Base-by-base conservation (phyloP, 192 early-diverging fungal species). In the Coemansia sp. region DNA sequence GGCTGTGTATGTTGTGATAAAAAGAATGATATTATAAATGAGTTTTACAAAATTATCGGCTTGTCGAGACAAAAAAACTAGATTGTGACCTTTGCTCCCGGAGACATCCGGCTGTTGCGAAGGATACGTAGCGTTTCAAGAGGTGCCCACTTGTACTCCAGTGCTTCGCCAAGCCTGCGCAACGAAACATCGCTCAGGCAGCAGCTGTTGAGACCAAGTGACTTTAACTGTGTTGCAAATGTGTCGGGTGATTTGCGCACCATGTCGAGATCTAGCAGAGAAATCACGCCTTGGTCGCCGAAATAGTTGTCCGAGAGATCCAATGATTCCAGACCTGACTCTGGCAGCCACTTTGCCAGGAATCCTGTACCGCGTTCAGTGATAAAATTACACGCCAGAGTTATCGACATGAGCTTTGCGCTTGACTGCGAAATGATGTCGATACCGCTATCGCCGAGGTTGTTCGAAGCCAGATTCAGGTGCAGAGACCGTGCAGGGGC, bases 301-400 rank as follows among this genome's bases (percentile, higher is more conserved):
- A 79, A 79, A 45, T 79, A 65, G 53, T 79, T 79, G 57, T 79
- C 77, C 4, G 71, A 74, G 30, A 79, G 58, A 36, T 79, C 77
- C 27, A 79, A 47, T 1, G 55, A 40, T 11, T 44, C 38, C 45
- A 79, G 19, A 3, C 69, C 67, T 5, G 71, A 73, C 6, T 27
- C 29, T 1, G 70, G 76, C 36, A 79, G 70, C 76, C 76, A 79
- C 36, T 67, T 64, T 31, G 76, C 76, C 11, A 79, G 56, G 36
- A 61, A 59, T 0, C 62, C 53, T 0, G 70, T 67, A 25, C 76
- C 76, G 7, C 70, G 70, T 55, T 79, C 76, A 0, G 76, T 79
- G 29, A 79, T 73, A 55, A 79, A 79, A 47, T 79, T 79, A 45
- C 68, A 79, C 4, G 77, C 70, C 6, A 79, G 64, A 6, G 76